A percentile compares a stretch with the other conserved stretches of the same genome.
Conservation (phyloP, 441 rosid species). For the Sinapis alba region DNA sequence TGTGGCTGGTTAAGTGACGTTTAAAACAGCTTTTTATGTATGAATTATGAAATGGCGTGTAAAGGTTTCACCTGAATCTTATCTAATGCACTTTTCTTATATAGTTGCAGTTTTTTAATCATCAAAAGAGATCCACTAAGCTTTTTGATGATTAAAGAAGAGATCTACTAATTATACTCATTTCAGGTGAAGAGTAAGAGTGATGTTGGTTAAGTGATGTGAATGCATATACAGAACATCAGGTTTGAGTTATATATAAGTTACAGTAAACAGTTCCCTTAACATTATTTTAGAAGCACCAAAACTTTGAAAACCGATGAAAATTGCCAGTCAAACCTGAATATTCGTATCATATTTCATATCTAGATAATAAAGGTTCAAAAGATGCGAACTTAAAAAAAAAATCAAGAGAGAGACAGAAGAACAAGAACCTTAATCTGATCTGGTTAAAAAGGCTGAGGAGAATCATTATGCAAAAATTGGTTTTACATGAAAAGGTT, state of each 20-base stretch:
- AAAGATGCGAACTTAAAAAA: background rate
- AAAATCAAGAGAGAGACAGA: background rate
- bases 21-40: background rate
- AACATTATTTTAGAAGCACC: background rate
- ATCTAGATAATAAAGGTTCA: background rate
- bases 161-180: conserved; percentile 11
- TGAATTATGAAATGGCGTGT: background rate
- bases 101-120: background rate
- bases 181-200: conserved; percentile 36
- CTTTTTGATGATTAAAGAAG: background rate
- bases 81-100: background rate
- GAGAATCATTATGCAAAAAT: background rate
- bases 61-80: background rate
- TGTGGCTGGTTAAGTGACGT: background rate
- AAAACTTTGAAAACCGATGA: background rate
- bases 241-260: conserved; percentile 19
- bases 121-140: conserved; percentile 18
- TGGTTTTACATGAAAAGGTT: conserved; percentile 41
- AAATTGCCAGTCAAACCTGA: background rate
- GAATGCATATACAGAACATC: background rate
- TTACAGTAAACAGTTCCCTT: background rate
- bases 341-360: background rate
- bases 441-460: background rate
- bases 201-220: background rate
- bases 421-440: conserved; percentile 21